Evolutionary conservation across 2,329 filamentous ascomycete species (phyloP).

Genomic region (Exophiala viscosa): DNA sequence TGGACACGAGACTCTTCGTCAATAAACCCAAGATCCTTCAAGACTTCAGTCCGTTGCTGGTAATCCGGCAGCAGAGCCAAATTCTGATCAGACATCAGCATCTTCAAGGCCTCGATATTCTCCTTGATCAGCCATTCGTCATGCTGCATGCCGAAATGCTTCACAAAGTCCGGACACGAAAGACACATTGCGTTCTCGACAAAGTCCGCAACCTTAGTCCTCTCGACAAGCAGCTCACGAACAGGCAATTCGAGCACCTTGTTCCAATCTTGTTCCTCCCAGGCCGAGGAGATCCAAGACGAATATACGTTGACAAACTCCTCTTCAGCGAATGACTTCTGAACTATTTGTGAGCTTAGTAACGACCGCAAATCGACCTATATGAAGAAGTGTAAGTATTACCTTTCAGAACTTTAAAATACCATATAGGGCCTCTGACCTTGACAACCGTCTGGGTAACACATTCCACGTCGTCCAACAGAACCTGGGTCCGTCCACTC

Average conservation of each 20-base stretch:
- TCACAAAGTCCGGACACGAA: conserved; percentile 72
- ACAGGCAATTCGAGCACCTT: conserved; percentile 79
- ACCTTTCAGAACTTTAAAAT: conserved; percentile 51
- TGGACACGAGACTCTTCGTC: conserved; percentile 83
- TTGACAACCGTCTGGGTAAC: conserved; percentile 67
- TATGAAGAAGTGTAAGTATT: conserved; percentile 24
- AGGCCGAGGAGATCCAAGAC: conserved; percentile 69
- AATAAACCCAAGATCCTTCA: conserved; percentile 89
- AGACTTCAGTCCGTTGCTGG: conserved; percentile 85
- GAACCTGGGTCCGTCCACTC: conserved; percentile 65
- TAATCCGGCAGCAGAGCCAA: conserved; percentile 94
- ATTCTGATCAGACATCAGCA: conserved; percentile 92
- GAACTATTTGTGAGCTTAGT: conserved; percentile 43
- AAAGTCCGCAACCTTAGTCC: conserved; percentile 59
- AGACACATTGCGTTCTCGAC: conserved; percentile 65
- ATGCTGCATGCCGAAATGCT: conserved; percentile 94
- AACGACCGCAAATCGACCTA: conserved; percentile 39
- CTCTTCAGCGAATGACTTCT: conserved; percentile 60
- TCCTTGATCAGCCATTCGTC: conserved; percentile 96
- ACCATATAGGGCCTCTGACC: conserved; percentile 46
- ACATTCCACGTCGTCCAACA: conserved; percentile 75
- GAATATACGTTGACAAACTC: conserved; percentile 66
- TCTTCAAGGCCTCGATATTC: conserved; percentile 81
- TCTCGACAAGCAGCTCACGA: conserved; percentile 72
- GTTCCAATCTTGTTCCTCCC: conserved; percentile 77